Evolutionary conservation across 1,139 yeast genomes (phyloP).

Genomic region (Candida pseudocylindracea): DNA sequence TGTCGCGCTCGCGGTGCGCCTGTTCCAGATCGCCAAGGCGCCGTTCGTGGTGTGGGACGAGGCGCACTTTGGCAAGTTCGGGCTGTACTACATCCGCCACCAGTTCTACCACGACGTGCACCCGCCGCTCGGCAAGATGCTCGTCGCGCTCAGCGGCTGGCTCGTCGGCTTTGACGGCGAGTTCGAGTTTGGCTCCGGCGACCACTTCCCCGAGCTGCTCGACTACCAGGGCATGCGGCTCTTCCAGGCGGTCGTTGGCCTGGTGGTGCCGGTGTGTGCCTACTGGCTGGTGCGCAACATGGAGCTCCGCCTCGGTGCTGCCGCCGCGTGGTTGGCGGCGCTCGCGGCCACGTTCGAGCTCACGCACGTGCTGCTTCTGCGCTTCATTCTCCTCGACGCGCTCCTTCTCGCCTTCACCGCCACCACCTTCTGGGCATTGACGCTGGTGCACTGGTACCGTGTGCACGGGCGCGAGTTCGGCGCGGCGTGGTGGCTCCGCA

Average conservation of each 20-base stretch:
- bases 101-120: constrained; percentile 96
- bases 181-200: constrained; percentile 85
- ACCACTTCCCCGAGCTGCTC: constrained; percentile 62
- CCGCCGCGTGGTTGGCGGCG: constrained; percentile 76
- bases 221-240: constrained; percentile 84
- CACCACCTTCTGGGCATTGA: constrained; percentile 58
- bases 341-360: constrained; percentile 73
- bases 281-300: constrained; percentile 56
- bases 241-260: constrained; percentile 80
- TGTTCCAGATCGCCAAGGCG: constrained; percentile 27
- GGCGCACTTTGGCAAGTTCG: constrained; percentile 81
- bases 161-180: constrained; percentile 91
- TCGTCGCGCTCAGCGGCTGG: constrained; percentile 86
- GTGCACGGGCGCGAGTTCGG: constrained; percentile 26
- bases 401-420: constrained; percentile 82
- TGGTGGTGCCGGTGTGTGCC: constrained; percentile 81
- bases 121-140: constrained; percentile 96
- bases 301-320: constrained; percentile 58
- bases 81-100: constrained; percentile 78
- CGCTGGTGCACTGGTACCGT: constrained; percentile 29
- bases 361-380: constrained; percentile 74
- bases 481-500: constrained; percentile 90
- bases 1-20: constrained; percentile 24
- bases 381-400: constrained; percentile 87
- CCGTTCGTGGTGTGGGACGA: constrained; percentile 41